Evolutionary conservation across 306 rosid species (phyloP), one percentile per base, ranked within the genome.

Genomic region (Cucumis hystrix): DNA sequence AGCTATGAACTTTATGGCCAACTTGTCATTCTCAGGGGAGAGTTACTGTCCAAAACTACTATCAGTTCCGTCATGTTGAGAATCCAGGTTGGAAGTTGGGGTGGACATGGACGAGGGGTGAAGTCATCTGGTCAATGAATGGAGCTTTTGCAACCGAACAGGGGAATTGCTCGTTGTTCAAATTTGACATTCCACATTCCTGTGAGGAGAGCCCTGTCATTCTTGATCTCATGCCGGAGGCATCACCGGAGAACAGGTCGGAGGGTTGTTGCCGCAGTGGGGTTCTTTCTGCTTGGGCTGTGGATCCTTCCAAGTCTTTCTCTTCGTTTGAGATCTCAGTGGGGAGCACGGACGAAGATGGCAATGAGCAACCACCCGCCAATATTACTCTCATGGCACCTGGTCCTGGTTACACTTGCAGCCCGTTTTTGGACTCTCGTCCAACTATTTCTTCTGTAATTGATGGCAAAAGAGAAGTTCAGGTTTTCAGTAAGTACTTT

Each of bases 321-420:
- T 76, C 97, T 82, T 87, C 91, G 45, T 93, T 91, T 82, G 89
- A 88, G 76, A 84, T 93, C 23, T 83, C 73, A 76, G 93, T 91
- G 18, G 86, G 91, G 59, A 87, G 80, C 80, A 30, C 66, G 74
- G 85, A 16, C 30, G 59, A 69, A 8, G 77, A 75, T 51, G 69
- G 84, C 23, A 60, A 69, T 17, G 87, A 82, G 63, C 49, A 68
- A 74, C 67, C 85, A 9, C 98, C 97, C 37, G 74, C 64, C 9
- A 86, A 87, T 77, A 83, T 93, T 67, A 88, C 88, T 69, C 79
- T 93, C 61, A 79, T 77, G 85, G 93, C 90, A 60, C 93, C 98
- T 8, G 92, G 96, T 83, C 93, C 81, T 78, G 96, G 98, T 67
- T 91, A 93, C 84, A 87, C 91, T 82, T 91, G 96, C 80, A 77